phyloP scores from a whole-genome alignment of 2,329 filamentous ascomycete genomes.

The Paracorniculantispora psalliotae region DNA sequence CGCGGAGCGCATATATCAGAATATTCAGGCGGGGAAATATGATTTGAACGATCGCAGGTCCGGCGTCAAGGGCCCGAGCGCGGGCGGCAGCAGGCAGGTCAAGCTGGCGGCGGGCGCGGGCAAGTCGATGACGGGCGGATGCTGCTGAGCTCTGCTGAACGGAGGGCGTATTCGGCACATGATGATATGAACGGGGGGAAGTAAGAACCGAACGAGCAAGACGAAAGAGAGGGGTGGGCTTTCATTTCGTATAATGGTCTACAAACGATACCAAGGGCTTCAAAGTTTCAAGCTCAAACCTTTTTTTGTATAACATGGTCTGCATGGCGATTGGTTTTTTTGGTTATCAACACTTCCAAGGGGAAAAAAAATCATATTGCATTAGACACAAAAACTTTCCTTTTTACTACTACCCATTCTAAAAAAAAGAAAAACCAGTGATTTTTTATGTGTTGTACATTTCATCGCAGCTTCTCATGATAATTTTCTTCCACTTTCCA shows the following conservation, averaged over 20 bases:
- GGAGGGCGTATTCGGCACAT: neutral
- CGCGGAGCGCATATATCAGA: constrained; percentile 91
- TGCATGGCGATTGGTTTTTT: neutral
- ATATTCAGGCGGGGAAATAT: constrained; percentile 92
- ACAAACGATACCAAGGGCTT: neutral
- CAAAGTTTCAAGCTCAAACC: no score
- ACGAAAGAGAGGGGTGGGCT: neutral
- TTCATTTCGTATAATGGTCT: neutral
- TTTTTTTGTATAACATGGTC: constrained; percentile 1
- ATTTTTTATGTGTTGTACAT: constrained; percentile 13
- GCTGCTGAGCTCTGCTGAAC: constrained; percentile 30
- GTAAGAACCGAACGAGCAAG: neutral
- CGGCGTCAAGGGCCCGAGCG: constrained; percentile 73
- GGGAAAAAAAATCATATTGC: neutral
- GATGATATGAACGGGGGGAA: neutral
- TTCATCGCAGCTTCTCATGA: constrained; percentile 12
- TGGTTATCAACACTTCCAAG: neutral
- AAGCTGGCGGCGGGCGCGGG: constrained; percentile 37
- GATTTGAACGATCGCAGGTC: constrained; percentile 89
- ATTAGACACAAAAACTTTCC: neutral
- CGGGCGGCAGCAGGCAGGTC: constrained; percentile 41
- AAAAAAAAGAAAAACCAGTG: neutral
- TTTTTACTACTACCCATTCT: neutral
- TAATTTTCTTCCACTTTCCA: neutral
- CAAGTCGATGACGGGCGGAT: constrained; percentile 38